phyloP scores from a whole-genome alignment of 257 asterid species.

The Salvia miltiorrhiza region DNA sequence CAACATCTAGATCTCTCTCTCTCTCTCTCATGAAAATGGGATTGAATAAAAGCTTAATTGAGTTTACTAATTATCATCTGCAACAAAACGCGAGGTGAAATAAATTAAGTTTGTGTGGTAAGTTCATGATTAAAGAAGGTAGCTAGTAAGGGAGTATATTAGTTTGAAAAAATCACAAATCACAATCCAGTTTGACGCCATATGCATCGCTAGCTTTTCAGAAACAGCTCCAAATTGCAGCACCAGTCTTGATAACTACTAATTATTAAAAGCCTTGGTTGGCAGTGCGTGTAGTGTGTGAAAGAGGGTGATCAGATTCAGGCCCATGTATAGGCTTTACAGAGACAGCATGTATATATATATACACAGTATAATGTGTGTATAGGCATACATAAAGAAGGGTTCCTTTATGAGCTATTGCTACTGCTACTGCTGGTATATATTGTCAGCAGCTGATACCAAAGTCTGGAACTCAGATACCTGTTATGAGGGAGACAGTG shows the following conservation, averaged over 20 bases:
- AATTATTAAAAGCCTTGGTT: conserved; percentile 6
- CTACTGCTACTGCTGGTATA: conserved; percentile 3
- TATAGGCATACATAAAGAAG: background rate
- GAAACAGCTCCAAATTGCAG: background rate
- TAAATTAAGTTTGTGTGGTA: too few relatives aligned
- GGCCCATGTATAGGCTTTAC: too few relatives aligned
- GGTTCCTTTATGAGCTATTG: background rate
- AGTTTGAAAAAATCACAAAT: too few relatives aligned
- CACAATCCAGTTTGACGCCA: background rate
- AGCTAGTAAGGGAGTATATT: too few relatives aligned
- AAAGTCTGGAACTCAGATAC: conserved; percentile 31
- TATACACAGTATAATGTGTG: background rate
- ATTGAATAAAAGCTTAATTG: too few relatives aligned
- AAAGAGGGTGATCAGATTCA: background rate
- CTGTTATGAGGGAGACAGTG: conserved; percentile 50
- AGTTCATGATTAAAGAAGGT: too few relatives aligned
- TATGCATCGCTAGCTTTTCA: background rate
- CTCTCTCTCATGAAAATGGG: background rate
- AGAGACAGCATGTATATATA: background rate
- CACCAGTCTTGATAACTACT: background rate
- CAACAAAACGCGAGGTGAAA: too few relatives aligned
- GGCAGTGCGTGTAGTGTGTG: conserved; percentile 26
- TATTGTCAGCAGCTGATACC: conserved; percentile 31
- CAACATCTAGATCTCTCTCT: too few relatives aligned
- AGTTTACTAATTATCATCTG: too few relatives aligned